Conservation (phyloP, 495 filamentous ascomycete species). For the Aspergillus cavernicola region DNA sequence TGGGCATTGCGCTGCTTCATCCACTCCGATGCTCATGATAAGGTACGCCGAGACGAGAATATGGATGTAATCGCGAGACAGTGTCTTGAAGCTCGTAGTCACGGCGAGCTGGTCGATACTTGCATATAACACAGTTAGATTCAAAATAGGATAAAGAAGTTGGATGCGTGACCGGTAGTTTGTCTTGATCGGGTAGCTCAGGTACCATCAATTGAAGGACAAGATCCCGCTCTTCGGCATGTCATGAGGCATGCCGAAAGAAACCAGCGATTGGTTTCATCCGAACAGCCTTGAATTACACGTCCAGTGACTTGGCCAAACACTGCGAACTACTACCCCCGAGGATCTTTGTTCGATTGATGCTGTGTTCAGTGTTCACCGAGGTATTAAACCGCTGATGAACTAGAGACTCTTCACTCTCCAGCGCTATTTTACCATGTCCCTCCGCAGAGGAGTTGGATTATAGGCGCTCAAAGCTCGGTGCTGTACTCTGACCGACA, state of each 20-base stretch:
- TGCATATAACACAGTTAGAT: neutral
- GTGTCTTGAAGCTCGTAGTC: neutral
- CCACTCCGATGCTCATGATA: constrained; percentile 10
- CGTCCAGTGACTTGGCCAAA: constrained; percentile 16
- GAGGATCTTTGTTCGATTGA: constrained; percentile 13
- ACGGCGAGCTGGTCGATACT: neutral
- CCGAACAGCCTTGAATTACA: constrained; percentile 14
- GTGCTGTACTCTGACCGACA: neutral
- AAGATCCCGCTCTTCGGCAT: constrained; percentile 14
- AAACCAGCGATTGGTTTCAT: constrained; percentile 11
- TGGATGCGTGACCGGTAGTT: constrained; percentile 6
- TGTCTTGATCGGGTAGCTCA: neutral
- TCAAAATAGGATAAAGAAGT: constrained; percentile 12
- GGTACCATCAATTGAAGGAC: constrained; percentile 8
- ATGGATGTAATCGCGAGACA: constrained; percentile 6
- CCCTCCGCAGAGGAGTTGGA: neutral
- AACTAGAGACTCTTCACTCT: constrained; percentile 6
- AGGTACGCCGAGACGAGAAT: constrained; percentile 10
- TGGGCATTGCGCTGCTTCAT: neutral
- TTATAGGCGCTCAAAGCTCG: neutral
- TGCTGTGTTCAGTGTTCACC: constrained; percentile 12
- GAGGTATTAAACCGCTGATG: constrained; percentile 14
- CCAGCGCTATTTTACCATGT: neutral
- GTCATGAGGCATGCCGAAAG: constrained; percentile 14
- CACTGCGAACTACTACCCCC: constrained; percentile 18